These are phyloP conservation scores for Tulasnella sp. DNA, from an alignment of 768 basidiomycete species.

Conservation along the genomic window DNA sequence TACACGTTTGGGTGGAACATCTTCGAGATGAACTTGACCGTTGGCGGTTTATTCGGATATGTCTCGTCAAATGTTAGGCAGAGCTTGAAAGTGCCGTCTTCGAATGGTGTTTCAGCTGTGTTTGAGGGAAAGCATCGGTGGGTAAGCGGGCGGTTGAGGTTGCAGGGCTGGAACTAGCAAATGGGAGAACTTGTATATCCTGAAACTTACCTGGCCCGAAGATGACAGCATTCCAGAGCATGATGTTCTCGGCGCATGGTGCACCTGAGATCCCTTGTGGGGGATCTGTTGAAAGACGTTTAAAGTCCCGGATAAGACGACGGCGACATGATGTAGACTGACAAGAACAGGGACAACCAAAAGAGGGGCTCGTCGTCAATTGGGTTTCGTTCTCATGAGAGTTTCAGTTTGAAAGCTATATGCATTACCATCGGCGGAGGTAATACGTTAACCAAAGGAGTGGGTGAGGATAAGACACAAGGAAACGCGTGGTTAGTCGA, in stretches of 20 bases:
- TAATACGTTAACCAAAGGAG: too few relatives aligned
- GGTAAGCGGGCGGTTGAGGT: too few relatives aligned
- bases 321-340: slow-evolving; percentile 91
- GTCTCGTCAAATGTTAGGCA: slow-evolving; percentile 92
- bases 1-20: slow-evolving; percentile 99
- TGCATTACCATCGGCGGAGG: too few relatives aligned
- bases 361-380: too few relatives aligned
- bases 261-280: slow-evolving; percentile 95
- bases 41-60: slow-evolving; percentile 97
- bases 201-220: slow-evolving; percentile 80
- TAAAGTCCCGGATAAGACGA: slow-evolving; percentile 96
- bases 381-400: too few relatives aligned
- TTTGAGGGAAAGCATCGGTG: too few relatives aligned
- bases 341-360: too few relatives aligned
- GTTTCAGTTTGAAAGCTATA: too few relatives aligned
- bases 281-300: slow-evolving; percentile 86
- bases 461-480: too few relatives aligned
- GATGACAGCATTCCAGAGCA: slow-evolving; percentile 99
- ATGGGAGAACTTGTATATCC: not conserved
- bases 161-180: too few relatives aligned
- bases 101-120: slow-evolving; percentile 93
- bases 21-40: slow-evolving; percentile 89
- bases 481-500: too few relatives aligned
- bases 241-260: slow-evolving; percentile 96
- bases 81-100: slow-evolving; percentile 97